Evolutionary conservation across 768 basidiomycete genomes (phyloP).

Genomic region (Saitozyma podzolica): DNA sequence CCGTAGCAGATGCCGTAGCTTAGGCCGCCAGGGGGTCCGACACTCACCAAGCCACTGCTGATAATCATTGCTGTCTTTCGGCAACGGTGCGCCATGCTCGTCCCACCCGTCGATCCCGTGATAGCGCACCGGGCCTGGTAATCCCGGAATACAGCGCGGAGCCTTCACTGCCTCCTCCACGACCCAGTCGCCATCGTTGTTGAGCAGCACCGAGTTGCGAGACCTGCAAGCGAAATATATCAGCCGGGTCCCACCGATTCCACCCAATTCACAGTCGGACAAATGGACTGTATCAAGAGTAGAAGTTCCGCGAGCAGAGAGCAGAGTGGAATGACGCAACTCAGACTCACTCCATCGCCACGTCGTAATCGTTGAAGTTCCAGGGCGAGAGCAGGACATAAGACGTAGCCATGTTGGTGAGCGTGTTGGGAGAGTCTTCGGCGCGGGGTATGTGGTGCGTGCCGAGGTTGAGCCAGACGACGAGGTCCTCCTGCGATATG

Average conservation of each 20-base stretch:
- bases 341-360: constrained; percentile 58
- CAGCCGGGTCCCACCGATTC: not conserved
- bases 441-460: constrained; percentile 69
- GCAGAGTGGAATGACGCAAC: too few relatives aligned
- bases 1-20: too few relatives aligned
- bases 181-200: constrained; percentile 9
- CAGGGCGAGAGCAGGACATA: constrained; percentile 64
- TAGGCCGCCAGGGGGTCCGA: too few relatives aligned
- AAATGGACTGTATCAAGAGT: too few relatives aligned
- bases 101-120: constrained; percentile 2
- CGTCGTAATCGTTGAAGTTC: constrained; percentile 67
- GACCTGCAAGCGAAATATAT: constrained; percentile 14
- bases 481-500: constrained; percentile 66
- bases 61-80: not conserved
- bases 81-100: constrained; percentile 2
- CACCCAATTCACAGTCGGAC: too few relatives aligned
- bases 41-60: too few relatives aligned
- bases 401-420: constrained; percentile 23
- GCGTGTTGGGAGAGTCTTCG: constrained; percentile 49
- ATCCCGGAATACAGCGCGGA: not conserved
- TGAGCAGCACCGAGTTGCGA: constrained; percentile 13
- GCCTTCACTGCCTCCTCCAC: constrained; percentile 7
- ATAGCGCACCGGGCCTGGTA: not conserved
- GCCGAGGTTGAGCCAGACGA: constrained; percentile 68
- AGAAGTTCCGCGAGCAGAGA: too few relatives aligned